phyloP scores from a whole-genome alignment of 2,329 filamentous ascomycete genomes.

The Pseudogymnoascus sp. region DNA sequence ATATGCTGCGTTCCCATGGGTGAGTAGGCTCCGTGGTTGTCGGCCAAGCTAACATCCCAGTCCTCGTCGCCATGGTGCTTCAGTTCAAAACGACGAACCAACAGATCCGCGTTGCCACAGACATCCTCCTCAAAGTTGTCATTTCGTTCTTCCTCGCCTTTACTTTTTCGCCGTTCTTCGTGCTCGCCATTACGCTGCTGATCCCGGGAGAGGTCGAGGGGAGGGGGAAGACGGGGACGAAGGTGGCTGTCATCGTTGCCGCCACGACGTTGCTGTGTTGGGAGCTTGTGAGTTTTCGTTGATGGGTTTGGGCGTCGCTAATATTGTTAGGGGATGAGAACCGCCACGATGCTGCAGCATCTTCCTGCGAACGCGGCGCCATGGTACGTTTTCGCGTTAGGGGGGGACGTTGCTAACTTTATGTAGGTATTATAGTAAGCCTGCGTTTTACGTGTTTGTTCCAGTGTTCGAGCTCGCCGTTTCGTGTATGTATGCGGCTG shows the following conservation, averaged over 20 bases:
- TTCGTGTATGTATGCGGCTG: neutral
- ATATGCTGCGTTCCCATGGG: neutral
- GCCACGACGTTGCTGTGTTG: neutral
- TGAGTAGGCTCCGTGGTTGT: neutral
- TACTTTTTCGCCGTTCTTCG: neutral
- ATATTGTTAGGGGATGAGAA: neutral
- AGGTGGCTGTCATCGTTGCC: neutral
- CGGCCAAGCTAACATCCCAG: neutral
- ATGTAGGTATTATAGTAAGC: neutral
- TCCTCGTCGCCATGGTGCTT: neutral
- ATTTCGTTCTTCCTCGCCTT: neutral
- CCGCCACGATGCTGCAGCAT: neutral
- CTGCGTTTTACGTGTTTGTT: neutral
- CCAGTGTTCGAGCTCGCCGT: neutral
- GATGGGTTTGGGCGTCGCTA: neutral
- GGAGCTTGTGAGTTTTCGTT: neutral
- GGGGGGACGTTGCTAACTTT: neutral
- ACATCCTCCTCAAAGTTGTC: neutral
- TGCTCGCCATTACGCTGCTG: neutral
- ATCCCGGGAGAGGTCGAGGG: neutral
- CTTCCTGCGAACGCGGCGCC: neutral
- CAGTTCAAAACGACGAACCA: neutral
- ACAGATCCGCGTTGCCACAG: neutral
- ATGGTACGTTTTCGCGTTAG: neutral
- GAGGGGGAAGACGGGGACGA: neutral